Evolutionary conservation across 148 eudicot species (phyloP).

Genomic region (Mesembryanthemum crystallinum): DNA sequence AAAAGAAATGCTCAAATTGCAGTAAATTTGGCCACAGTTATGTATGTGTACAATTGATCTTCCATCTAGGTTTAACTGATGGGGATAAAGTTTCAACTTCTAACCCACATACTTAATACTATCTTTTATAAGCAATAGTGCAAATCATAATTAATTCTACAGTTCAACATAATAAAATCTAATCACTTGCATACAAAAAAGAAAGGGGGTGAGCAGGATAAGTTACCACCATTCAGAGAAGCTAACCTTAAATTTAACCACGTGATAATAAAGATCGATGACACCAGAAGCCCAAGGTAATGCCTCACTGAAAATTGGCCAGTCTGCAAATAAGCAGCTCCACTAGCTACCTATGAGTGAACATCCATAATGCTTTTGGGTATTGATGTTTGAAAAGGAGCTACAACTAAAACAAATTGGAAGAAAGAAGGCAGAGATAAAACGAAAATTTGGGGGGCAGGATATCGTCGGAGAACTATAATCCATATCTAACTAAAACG

Average conservation of each 20-base stretch:
- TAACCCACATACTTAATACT: too few species aligned
- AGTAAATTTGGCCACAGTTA: neutral
- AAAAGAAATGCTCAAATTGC: neutral
- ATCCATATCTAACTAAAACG: too few species aligned
- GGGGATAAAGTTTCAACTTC: too few species aligned
- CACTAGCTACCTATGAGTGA: conserved; percentile 61
- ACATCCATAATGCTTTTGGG: conserved; percentile 8
- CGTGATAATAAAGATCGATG: conserved; percentile 69
- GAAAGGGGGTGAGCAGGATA: neutral
- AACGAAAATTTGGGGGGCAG: neutral
- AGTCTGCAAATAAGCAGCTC: conserved; percentile 79
- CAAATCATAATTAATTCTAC: neutral
- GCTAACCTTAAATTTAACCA: conserved; percentile 91
- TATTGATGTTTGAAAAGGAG: neutral
- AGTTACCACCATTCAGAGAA: neutral
- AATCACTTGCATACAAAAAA: neutral
- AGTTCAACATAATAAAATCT: neutral
- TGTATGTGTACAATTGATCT: too few species aligned
- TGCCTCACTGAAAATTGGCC: conserved; percentile 51
- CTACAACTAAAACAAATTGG: neutral
- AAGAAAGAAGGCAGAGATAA: neutral
- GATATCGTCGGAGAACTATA: neutral
- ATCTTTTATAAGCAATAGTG: neutral
- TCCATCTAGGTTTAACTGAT: neutral
- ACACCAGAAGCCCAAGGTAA: conserved; percentile 58